phyloP scores from a whole-genome alignment of 1,284 basidiomycete genomes.

The Calocybe gambosa region DNA sequence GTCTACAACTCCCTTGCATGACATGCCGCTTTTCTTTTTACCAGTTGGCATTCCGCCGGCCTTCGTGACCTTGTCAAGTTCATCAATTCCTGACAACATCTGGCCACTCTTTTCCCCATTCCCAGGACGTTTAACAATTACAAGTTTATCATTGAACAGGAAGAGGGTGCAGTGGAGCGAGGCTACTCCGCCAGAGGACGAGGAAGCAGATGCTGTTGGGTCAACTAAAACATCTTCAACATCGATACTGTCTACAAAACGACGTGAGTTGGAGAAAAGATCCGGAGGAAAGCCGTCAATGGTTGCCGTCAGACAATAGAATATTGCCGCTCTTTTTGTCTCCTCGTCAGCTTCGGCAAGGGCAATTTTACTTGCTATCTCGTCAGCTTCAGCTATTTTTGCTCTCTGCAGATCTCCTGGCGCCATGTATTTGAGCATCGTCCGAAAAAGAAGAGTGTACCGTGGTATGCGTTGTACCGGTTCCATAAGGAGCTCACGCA shows the following conservation, averaged over 20 bases:
- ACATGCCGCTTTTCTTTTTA: slow-evolving; percentile 76
- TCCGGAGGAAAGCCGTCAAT: slow-evolving; percentile 90
- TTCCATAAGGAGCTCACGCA: slow-evolving; percentile 95
- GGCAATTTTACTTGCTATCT: slow-evolving; percentile 87
- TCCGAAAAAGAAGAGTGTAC: slow-evolving; percentile 90
- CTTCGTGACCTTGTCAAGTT: slow-evolving; percentile 73
- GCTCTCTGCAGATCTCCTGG: slow-evolving; percentile 72
- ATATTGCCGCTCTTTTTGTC: slow-evolving; percentile 83
- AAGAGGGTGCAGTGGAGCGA: slow-evolving; percentile 84
- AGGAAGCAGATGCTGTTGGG: slow-evolving; percentile 32
- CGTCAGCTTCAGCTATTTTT: slow-evolving; percentile 81
- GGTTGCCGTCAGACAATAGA: slow-evolving; percentile 81
- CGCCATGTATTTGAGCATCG: slow-evolving; percentile 84
- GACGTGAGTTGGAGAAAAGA: slow-evolving; percentile 80
- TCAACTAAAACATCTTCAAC: slow-evolving; percentile 78
- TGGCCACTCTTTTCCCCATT: slow-evolving; percentile 70
- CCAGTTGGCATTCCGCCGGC: slow-evolving; percentile 47
- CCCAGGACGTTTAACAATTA: slow-evolving; percentile 84
- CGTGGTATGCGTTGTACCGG: slow-evolving; percentile 99
- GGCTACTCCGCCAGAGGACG: slow-evolving; percentile 34
- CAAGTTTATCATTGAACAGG: slow-evolving; percentile 91
- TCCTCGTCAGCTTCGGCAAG: slow-evolving; percentile 89
- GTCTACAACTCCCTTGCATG: slow-evolving; percentile 83
- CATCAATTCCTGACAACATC: slow-evolving; percentile 78
- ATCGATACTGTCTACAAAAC: slow-evolving; percentile 91